Percentiles rank a stretch among this genome's conserved stretches.
These are phyloP conservation scores for Aspergillus asperescens DNA, from an alignment of 495 filamentous ascomycete species.

Conservation along the genomic window DNA sequence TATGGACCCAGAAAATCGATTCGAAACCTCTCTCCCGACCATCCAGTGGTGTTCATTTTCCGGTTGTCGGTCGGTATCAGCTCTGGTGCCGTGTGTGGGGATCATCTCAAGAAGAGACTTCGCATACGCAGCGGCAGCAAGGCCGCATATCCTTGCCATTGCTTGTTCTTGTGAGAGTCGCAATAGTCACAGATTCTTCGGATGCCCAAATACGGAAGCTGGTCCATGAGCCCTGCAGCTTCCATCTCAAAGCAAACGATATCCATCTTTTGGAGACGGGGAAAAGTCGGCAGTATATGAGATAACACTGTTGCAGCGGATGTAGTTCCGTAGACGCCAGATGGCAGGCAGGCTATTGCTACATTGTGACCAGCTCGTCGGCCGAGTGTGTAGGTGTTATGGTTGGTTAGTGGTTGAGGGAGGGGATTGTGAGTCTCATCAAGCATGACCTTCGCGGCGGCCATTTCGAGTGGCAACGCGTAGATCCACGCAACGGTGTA, in stretches of 20 bases:
- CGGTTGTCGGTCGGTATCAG: neutral
- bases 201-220: conserved; percentile 1
- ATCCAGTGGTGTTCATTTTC: neutral
- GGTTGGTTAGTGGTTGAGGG: conserved; percentile 9
- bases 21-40: conserved; percentile 21
- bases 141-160: conserved; percentile 27
- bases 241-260: conserved; percentile 47
- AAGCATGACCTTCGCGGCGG: conserved; percentile 26
- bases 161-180: conserved; percentile 29
- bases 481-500: conserved; percentile 2
- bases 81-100: neutral
- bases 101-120: conserved; percentile 23
- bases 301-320: conserved; percentile 23
- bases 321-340: conserved; percentile 23
- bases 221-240: neutral
- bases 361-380: conserved; percentile 28
- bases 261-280: conserved; percentile 14
- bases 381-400: conserved; percentile 34
- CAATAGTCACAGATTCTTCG: conserved; percentile 2
- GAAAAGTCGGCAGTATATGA: conserved; percentile 24
- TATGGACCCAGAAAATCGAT: conserved; percentile 6
- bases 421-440: conserved; percentile 24
- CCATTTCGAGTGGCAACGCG: conserved; percentile 21
- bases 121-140: conserved; percentile 30
- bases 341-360: conserved; percentile 28